Conservation (phyloP, 495 filamentous ascomycete species). For the Penicillium tannophilum region DNA sequence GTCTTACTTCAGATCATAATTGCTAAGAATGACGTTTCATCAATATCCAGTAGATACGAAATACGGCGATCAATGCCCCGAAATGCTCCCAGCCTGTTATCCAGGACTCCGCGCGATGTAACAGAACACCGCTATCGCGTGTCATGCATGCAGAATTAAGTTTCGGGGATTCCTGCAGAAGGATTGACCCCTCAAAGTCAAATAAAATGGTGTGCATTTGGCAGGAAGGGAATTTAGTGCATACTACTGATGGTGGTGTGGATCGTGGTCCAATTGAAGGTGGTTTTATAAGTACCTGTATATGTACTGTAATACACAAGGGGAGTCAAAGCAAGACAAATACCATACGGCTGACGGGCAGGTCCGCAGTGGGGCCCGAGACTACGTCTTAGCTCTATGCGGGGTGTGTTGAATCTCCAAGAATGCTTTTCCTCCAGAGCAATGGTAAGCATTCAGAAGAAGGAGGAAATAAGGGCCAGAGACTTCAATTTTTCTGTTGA, state of each 20-base stretch:
- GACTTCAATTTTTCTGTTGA: background rate
- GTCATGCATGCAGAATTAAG: background rate
- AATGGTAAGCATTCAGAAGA: background rate
- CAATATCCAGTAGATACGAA: background rate
- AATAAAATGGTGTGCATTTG: background rate
- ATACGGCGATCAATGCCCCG: background rate
- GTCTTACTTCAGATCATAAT: background rate
- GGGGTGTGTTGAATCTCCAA: background rate
- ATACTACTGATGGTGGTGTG: too few relatives aligned
- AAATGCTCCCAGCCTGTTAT: too few relatives aligned
- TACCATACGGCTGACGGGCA: background rate
- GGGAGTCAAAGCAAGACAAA: background rate
- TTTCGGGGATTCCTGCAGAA: constrained; percentile 2
- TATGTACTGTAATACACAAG: background rate
- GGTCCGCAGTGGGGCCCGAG: too few relatives aligned
- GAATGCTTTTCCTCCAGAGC: background rate
- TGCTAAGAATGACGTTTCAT: background rate
- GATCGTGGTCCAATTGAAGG: background rate
- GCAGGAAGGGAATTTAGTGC: background rate
- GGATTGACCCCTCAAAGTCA: background rate
- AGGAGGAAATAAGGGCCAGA: background rate
- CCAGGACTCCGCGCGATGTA: background rate
- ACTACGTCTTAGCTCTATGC: background rate
- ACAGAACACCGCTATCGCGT: background rate
- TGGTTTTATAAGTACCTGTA: background rate